phyloP scores from a whole-genome alignment of 2,329 filamentous ascomycete species.

The Rhynchosporium agropyri region DNA sequence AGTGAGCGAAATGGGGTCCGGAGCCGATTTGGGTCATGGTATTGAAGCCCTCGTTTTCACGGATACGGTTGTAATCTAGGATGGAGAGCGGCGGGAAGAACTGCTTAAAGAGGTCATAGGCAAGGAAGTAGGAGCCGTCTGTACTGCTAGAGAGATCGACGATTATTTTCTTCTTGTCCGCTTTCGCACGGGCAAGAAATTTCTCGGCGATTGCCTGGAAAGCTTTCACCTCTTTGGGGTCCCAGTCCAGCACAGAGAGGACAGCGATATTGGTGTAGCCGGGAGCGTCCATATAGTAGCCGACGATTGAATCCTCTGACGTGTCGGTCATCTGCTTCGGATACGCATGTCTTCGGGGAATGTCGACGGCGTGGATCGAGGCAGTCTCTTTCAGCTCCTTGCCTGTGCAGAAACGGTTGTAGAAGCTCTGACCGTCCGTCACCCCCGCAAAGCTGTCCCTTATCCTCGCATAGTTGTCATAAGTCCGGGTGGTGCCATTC shows the following conservation, averaged over 20 bases:
- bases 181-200: background rate
- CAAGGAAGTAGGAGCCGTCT: background rate
- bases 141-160: background rate
- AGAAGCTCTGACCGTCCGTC: background rate
- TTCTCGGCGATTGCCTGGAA: background rate
- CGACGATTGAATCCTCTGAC: background rate
- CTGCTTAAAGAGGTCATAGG: slow-evolving; percentile 4
- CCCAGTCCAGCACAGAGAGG: background rate
- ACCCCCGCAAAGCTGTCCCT: background rate
- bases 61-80: background rate
- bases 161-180: background rate
- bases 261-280: background rate
- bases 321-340: background rate
- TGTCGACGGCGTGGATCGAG: background rate
- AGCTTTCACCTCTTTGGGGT: background rate
- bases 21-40: background rate
- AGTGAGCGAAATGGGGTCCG: background rate
- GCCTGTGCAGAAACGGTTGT: background rate
- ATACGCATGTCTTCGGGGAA: background rate
- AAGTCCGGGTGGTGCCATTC: background rate
- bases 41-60: background rate
- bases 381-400: background rate
- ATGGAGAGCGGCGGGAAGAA: background rate
- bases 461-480: background rate
- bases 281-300: slow-evolving; percentile 3